Conservation (phyloP, 140 eudicot species). For the Artemisia princeps region DNA sequence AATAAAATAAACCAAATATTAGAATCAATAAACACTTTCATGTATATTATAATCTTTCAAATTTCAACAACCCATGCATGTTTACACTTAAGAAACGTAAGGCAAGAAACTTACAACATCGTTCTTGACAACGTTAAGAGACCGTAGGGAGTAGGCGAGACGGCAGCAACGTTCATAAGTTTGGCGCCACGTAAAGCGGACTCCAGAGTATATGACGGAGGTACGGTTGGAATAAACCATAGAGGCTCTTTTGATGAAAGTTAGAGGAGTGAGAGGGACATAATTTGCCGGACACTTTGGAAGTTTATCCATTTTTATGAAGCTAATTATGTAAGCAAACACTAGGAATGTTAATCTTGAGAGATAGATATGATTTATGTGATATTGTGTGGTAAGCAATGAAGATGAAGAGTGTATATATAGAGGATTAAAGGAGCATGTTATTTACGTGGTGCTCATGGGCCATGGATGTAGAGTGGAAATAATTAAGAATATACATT, state of each 20-base stretch:
- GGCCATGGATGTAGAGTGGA: constrained; percentile 14
- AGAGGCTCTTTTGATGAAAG: constrained; percentile 67
- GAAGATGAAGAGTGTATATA: constrained; percentile 14
- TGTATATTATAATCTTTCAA: background rate
- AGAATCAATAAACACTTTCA: background rate
- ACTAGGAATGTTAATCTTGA: background rate
- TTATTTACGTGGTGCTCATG: background rate
- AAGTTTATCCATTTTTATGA: constrained; percentile 41
- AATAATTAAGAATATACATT: constrained; percentile 22
- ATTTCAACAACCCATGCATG: background rate
- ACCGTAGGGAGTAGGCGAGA: constrained; percentile 62
- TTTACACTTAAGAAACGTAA: background rate
- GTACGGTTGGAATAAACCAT: constrained; percentile 46
- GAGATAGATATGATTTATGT: constrained; percentile 6
- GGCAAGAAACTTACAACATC: constrained; percentile 47
- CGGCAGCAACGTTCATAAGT: constrained; percentile 64
- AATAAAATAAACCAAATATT: background rate
- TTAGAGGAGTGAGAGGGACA: constrained; percentile 66
- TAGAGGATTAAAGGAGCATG: background rate
- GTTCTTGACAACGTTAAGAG: constrained; percentile 52
- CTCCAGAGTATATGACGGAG: constrained; percentile 50
- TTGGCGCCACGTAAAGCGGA: constrained; percentile 59
- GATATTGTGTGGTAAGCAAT: background rate
- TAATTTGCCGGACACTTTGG: constrained; percentile 62
- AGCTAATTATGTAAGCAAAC: too few species aligned